Conservation (phyloP, 2,329 filamentous ascomycete genomes). For the Trichoderma simmonsii region DNA sequence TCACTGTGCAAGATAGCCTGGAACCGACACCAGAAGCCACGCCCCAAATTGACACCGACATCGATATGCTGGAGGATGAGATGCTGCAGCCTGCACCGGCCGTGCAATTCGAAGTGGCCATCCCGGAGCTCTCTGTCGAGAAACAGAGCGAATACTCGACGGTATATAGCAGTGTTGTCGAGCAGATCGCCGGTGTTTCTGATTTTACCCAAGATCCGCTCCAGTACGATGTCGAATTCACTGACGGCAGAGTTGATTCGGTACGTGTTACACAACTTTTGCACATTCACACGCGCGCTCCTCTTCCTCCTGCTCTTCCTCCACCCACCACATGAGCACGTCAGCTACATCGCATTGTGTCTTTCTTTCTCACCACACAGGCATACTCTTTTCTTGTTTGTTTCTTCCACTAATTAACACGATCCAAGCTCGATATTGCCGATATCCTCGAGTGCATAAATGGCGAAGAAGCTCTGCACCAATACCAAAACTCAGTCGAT, state of each 20-base stretch:
- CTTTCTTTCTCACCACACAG: neutral
- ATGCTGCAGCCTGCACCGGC: neutral
- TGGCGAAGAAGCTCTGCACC: constrained; percentile 31
- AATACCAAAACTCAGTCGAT: constrained; percentile 7
- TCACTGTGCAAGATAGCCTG: neutral
- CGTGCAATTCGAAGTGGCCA: constrained; percentile 30
- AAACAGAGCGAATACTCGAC: constrained; percentile 31
- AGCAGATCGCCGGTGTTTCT: constrained; percentile 35
- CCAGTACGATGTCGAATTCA: constrained; percentile 42
- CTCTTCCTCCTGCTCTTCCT: neutral
- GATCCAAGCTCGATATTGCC: constrained; percentile 30
- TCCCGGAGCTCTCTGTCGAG: constrained; percentile 29
- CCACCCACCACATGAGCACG: neutral
- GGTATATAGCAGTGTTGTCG: constrained; percentile 37
- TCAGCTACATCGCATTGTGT: neutral
- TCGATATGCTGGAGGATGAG: neutral
- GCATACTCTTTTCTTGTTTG: neutral
- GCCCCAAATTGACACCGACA: neutral
- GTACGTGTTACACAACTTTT: constrained; percentile 36
- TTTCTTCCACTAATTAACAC: neutral
- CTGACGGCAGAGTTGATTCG: constrained; percentile 43
- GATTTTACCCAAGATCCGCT: constrained; percentile 25
- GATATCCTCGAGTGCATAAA: constrained; percentile 33
- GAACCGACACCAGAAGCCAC: neutral
- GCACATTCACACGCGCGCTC: neutral